Base-by-base conservation (phyloP, 2,329 filamentous ascomycete species). In the Dactylellina leptospora region DNA sequence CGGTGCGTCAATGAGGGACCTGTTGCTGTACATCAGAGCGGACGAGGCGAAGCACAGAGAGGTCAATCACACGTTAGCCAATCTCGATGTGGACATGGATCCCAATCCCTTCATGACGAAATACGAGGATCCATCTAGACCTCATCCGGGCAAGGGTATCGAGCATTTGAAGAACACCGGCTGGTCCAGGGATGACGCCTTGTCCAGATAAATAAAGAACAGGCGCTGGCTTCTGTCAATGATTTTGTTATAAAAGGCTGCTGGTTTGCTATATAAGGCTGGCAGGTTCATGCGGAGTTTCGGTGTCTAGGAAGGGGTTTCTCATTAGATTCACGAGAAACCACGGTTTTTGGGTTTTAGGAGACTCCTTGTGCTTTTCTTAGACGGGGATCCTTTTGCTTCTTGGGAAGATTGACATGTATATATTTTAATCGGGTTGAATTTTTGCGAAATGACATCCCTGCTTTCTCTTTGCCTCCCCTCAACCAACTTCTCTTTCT, bases 51-150 rank as follows among this genome's bases (percentile, higher is more conserved):
- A 91, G 79, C 92, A 96, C 78, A 85, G 95, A 30, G 95, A 96
- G 78, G 93, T 97, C 76, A 97, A 99, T 81, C 95, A 99, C 79
- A 97, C 95, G 0, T 81, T 99, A 42, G 88, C 90, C 55, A 97
- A 97, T 78, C 83, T 99, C 68, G 83, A 96, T 76, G 92, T 95
- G 78, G 87, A 86, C 56, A 84, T 88, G 30, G 95, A 99, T 78
- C 93, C 93, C 1, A 99, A 99, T 78, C 95, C 95, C 1, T 99
- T 95, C 78, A 89, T 91, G 47, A 90, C 88, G 79, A 85, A 88
- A 76, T 97, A 93, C 82, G 91, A 90, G 80, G 86, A 92, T 74
- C 82, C 83, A 11, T 82, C 82, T 3, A 83, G 83, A 74, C 85
- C 87, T 22, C 91, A 93, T 75, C 90, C 89, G 2, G 86, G 86